Base-by-base conservation (phyloP, 805 yeast genomes). In the Candida glaebosa region DNA sequence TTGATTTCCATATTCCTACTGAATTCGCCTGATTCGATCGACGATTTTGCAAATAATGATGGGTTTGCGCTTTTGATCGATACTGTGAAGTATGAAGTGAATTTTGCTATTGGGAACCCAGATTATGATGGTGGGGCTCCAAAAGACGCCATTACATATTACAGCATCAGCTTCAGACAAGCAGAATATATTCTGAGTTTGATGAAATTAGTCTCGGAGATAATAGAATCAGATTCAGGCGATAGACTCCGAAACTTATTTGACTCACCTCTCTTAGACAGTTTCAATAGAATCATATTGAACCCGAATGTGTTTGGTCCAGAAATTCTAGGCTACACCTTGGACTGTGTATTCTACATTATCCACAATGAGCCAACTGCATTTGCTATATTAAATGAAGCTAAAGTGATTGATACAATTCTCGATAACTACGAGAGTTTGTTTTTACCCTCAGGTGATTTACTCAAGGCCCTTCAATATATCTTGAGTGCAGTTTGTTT, bases 361-460 rank as follows among this genome's bases (percentile, higher is more conserved):
- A 80, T 90, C 20, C 91, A 90, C 56, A 85, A 84, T 49, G 97
- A 91, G 53, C 96, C 97, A 6, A 88, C 96, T 0, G 87, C 96
- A 3, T 90, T 75, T 53, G 74, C 84, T 2, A 81, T 90, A 32
- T 69, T 90, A 49, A 81, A 78, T 31, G 98, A 90, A 57, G 83
- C 95, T 0, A 77, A 79, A 0, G 78, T 86, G 1, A 78, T 90
- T 28, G 84, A 83, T 36, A 66, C 78, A 2, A 71, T 89, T 28
- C 58, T 89, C 38, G 72, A 73, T 8, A 72, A 81, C 37, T 82
- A 84, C 53, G 72, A 71, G 10, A 53, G 57, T 0, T 73, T 84
- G 17, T 65, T 87, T 43, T 67, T 78, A 9, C 82, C 82, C 4
- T 73, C 82, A 17, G 68, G 77, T 6, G 82, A 79, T 10, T 62